Base-by-base conservation (phyloP, 176 grass and related monocot genomes). In the Aegilops bicornis region DNA sequence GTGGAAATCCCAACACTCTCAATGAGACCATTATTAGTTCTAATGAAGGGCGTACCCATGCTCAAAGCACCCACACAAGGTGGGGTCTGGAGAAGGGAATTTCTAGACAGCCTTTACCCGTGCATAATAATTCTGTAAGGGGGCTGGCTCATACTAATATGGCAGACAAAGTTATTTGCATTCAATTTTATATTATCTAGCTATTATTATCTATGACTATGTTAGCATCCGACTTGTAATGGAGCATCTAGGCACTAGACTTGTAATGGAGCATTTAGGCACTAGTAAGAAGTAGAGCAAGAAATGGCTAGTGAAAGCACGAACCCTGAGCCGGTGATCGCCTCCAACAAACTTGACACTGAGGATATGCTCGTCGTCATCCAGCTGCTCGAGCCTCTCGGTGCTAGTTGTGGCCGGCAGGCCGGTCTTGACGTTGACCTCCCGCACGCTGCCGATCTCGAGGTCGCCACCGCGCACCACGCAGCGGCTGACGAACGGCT, bases 391-490 rank as follows among this genome's bases (percentile, higher is more conserved):
- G 33, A 97, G 86, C 27, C 89, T 77, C 83, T 97, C 92, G 13
- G 89, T 93, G 87, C 92, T 93, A 25, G 89, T 95, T 42, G 95
- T 97, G 22, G 95, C 95, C 67, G 95, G 95, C 5, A 97, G 88
- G 37, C 95, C 95, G 32, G 92, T 94, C 87, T 85, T 94, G 74
- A 97, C 85, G 76, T 97, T 92, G 56, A 97, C 89, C 64, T 97
- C 95, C 36, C 95, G 77, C 40, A 97, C 47, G 64, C 92, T 95
- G 43, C 95, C 92, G 82, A 97, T 88, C 87, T 91, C 85, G 48
- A 89, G 80, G 78, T 90, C 89, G 66, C 91, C 91, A 19, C 86
- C 90, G 14, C 79, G 93, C 93, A 97, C 79, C 20, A 95, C 87
- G 86, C 92, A 97, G 81, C 87, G 87, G 30, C 89, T 90, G 39